phyloP scores from a whole-genome alignment of 345 rosid genomes.

The Excoecaria cochinchinensis region DNA sequence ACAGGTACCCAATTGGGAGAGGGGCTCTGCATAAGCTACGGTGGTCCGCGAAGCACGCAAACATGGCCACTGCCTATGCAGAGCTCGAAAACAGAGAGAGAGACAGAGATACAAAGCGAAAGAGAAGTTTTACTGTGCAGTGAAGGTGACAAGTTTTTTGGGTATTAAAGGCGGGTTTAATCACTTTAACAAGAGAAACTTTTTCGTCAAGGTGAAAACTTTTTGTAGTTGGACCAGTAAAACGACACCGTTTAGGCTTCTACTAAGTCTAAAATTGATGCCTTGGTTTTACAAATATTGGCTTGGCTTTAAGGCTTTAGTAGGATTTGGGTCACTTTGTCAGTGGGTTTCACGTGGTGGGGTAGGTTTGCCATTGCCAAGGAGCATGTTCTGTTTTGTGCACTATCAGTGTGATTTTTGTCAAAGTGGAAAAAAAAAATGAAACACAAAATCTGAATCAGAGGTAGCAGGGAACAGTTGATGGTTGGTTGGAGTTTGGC shows the following conservation, averaged over 20 bases:
- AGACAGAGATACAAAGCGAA: constrained; percentile 9
- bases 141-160: constrained; percentile 37
- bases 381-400: not conserved
- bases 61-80: constrained; percentile 47
- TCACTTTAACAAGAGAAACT: not conserved
- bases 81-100: constrained; percentile 38
- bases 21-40: constrained; percentile 50
- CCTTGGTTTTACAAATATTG: not conserved
- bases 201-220: not conserved
- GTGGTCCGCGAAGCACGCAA: constrained; percentile 43
- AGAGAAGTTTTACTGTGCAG: constrained; percentile 29
- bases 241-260: constrained; percentile 6
- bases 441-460: too few relatives aligned
- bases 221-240: not conserved
- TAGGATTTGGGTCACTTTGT: constrained; percentile 10
- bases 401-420: not conserved
- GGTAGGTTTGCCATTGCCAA: constrained; percentile 18
- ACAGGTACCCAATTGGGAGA: constrained; percentile 24
- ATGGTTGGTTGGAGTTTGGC: too few relatives aligned
- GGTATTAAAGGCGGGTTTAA: constrained; percentile 40
- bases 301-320: not conserved
- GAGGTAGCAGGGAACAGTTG: too few relatives aligned
- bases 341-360: constrained; percentile 41
- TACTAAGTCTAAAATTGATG: too few relatives aligned
- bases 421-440: not conserved